Percentiles rank a stretch among this genome's conserved stretches.
Evolutionary conservation across 176 grass and related monocot genomes (phyloP).

Genomic region (Oryza australiensis): DNA sequence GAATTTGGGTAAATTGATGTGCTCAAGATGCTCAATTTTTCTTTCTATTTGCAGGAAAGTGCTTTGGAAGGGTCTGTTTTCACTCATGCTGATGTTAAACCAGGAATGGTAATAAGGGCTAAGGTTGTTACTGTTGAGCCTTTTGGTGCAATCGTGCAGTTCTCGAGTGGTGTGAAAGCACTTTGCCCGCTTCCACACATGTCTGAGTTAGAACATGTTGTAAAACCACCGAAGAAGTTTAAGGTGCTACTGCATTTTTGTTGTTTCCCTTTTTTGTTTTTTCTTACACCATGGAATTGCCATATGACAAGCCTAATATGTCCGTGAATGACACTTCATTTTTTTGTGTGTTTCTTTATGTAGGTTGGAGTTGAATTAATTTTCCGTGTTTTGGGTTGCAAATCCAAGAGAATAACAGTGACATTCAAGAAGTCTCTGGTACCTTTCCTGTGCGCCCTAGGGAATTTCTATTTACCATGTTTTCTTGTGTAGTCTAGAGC

Average conservation of each 20-base stretch:
- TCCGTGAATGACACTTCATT: conserved; percentile 10
- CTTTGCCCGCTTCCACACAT: conserved; percentile 90
- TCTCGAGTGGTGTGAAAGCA: conserved; percentile 92
- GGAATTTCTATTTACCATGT: neutral
- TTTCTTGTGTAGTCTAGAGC: neutral
- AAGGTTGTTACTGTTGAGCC: conserved; percentile 74
- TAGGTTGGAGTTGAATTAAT: conserved; percentile 86
- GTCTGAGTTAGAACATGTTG: conserved; percentile 84
- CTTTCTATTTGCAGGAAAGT: conserved; percentile 70
- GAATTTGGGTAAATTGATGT: neutral
- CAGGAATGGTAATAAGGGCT: conserved; percentile 88
- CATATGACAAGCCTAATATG: conserved; percentile 24
- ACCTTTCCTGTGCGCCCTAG: conserved; percentile 25
- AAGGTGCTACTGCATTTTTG: conserved; percentile 52
- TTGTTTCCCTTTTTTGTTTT: conserved; percentile 8
- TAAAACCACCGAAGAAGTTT: conserved; percentile 95
- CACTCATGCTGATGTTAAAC: conserved; percentile 97
- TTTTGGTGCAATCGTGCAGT: conserved; percentile 83
- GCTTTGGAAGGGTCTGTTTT: conserved; percentile 97
- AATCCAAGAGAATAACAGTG: conserved; percentile 93
- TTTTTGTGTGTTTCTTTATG: conserved; percentile 29
- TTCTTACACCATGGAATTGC: neutral
- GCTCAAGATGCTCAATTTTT: conserved; percentile 8
- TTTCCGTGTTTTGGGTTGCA: conserved; percentile 95
- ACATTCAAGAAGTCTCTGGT: conserved; percentile 96